Conservation (phyloP, 2,329 filamentous ascomycete genomes). For the Xylaria arbuscula region DNA sequence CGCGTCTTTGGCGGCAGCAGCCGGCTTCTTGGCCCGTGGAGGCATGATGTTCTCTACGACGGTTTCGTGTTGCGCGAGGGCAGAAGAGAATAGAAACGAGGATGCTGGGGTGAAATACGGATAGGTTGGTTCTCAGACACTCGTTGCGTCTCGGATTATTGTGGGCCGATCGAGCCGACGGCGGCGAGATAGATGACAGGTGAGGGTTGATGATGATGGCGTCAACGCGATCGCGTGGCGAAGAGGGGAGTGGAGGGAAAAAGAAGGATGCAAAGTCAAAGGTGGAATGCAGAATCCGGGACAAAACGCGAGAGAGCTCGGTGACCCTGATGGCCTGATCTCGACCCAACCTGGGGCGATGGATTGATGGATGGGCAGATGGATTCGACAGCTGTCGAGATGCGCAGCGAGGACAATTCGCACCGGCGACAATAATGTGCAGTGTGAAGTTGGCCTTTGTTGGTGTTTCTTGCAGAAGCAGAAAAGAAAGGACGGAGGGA, state of each 20-base stretch:
- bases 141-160: conserved; percentile 18
- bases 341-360: conserved; percentile 11
- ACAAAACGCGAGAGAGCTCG: conserved; percentile 4
- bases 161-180: neutral
- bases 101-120: neutral
- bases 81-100: neutral
- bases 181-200: neutral
- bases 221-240: conserved; percentile 8
- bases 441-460: conserved; percentile 15
- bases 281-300: neutral
- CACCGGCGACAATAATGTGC: neutral
- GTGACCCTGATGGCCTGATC: conserved; percentile 14
- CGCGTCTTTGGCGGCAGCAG: conserved; percentile 2
- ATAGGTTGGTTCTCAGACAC: neutral
- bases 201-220: neutral
- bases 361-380: neutral
- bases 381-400: neutral
- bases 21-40: conserved; percentile 14
- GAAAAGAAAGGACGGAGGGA: conserved; percentile 1
- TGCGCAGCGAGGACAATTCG: neutral
- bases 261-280: neutral
- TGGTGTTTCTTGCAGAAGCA: conserved; percentile 24
- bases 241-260: neutral
- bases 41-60: conserved; percentile 19
- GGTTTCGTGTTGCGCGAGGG: conserved; percentile 14